Evolutionary conservation across 305 asterid species (phyloP).

Genomic region (Ajuga reptans): DNA sequence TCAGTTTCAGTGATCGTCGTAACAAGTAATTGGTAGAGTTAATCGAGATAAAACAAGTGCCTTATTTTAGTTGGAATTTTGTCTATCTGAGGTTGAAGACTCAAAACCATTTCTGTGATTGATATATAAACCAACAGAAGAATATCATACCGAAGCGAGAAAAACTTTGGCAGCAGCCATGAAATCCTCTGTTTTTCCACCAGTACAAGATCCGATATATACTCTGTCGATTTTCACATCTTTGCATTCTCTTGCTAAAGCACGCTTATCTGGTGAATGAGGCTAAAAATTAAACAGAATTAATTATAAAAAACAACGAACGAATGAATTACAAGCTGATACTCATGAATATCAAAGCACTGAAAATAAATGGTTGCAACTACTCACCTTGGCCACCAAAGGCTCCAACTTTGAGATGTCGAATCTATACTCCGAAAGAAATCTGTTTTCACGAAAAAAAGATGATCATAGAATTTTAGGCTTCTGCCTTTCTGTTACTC

Average conservation of each 20-base stretch:
- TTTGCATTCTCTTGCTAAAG: slow-evolving; percentile 87
- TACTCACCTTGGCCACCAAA: slow-evolving; percentile 63
- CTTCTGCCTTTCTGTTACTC: too few relatives aligned
- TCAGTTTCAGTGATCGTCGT: too few relatives aligned
- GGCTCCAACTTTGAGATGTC: slow-evolving; percentile 74
- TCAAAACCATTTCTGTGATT: too few relatives aligned
- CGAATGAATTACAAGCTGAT: not conserved
- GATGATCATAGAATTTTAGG: too few relatives aligned
- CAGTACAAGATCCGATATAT: slow-evolving; percentile 85
- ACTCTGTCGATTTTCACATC: slow-evolving; percentile 86
- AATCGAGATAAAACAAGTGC: too few relatives aligned
- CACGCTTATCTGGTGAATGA: slow-evolving; percentile 80
- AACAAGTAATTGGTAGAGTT: too few relatives aligned
- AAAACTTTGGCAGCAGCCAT: slow-evolving; percentile 92
- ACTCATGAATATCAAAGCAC: too few relatives aligned
- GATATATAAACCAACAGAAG: too few relatives aligned
- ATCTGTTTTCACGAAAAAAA: slow-evolving; percentile 26
- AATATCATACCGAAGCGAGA: slow-evolving; percentile 60
- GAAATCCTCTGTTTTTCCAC: slow-evolving; percentile 92
- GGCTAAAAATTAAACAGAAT: not conserved
- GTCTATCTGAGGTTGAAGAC: too few relatives aligned
- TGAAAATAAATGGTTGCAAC: not conserved
- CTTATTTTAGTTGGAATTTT: too few relatives aligned
- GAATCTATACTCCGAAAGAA: slow-evolving; percentile 56
- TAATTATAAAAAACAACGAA: not conserved